A percentile compares a stretch with the other conserved stretches of the same genome.
Evolutionary conservation across 2,329 filamentous ascomycete genomes (phyloP).

Genomic region (Fusarium chlamydosporum): DNA sequence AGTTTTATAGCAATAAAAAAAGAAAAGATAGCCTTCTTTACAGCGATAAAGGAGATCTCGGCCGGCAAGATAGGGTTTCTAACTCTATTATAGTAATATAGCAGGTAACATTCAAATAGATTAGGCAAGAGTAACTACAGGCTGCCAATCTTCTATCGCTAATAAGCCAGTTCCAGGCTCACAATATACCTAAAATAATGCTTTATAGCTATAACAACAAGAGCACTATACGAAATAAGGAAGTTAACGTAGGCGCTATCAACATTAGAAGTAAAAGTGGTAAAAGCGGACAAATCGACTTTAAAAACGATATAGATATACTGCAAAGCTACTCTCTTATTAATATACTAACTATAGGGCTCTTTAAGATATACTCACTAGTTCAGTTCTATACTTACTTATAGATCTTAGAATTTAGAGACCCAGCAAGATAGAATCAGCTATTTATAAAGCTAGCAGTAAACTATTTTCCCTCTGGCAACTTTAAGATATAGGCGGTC

Average conservation of each 20-base stretch:
- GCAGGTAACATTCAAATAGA: constrained; percentile 27
- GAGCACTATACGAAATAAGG: background rate
- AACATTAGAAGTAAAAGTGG: background rate
- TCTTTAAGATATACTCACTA: constrained; percentile 1
- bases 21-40: constrained; percentile 47
- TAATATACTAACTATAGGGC: accelerated
- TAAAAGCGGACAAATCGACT: background rate
- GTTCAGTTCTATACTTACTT: constrained; percentile 10
- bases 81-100: constrained; percentile 19
- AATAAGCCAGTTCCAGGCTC: constrained; percentile 23
- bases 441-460: background rate
- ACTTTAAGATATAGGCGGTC: background rate
- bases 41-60: constrained; percentile 46
- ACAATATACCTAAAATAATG: constrained; percentile 5
- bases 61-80: constrained; percentile 6
- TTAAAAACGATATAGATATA: constrained; percentile 1
- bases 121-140: background rate
- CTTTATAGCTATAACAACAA: background rate
- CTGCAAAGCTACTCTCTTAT: constrained; percentile 6
- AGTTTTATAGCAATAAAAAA: constrained; percentile 49
- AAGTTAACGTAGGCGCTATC: background rate
- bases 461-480: background rate
- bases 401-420: background rate
- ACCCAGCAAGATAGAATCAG: background rate
- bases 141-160: constrained; percentile 23